phyloP scores from a whole-genome alignment of 2,329 filamentous ascomycete species.

The Aspergillus ochraceus region DNA sequence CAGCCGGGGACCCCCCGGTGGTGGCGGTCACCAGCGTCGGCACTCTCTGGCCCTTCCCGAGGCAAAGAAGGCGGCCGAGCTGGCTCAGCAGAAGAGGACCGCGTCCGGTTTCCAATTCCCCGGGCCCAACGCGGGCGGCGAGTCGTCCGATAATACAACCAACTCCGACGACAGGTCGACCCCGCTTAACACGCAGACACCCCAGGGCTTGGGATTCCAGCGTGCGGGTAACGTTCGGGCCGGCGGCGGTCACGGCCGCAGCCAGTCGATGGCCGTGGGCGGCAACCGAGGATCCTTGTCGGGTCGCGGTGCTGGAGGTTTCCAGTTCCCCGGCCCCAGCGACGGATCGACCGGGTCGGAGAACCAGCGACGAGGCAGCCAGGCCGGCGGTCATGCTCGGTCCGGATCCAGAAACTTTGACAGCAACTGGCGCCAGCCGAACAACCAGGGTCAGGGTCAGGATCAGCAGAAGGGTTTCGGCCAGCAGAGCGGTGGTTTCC shows the following conservation, averaged over 20 bases:
- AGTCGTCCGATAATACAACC: conserved; percentile 54
- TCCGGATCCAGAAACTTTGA: conserved; percentile 92
- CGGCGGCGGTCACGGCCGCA: conserved; percentile 55
- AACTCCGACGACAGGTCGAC: conserved; percentile 52
- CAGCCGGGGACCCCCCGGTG: conserved; percentile 67
- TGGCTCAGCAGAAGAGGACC: conserved; percentile 94
- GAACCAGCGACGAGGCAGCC: conserved; percentile 73
- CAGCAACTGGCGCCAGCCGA: conserved; percentile 92
- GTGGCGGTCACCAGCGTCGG: conserved; percentile 81
- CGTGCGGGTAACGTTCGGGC: conserved; percentile 87
- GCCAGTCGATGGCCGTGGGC: conserved; percentile 54
- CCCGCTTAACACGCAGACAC: conserved; percentile 51
- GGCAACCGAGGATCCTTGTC: conserved; percentile 65
- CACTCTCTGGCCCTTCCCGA: conserved; percentile 94
- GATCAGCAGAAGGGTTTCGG: conserved; percentile 57
- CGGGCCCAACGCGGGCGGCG: conserved; percentile 63
- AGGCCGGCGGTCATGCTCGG: conserved; percentile 73
- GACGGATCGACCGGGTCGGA: conserved; percentile 56
- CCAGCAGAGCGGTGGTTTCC: conserved; percentile 74
- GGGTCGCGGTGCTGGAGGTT: conserved; percentile 67
- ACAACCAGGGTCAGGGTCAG: conserved; percentile 51
- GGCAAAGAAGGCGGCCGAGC: conserved; percentile 94
- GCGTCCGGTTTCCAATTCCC: conserved; percentile 95
- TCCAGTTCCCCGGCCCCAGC: conserved; percentile 64
- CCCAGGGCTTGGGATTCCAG: conserved; percentile 62